Percentiles rank a stretch among this genome's conserved stretches.
phyloP scores from a whole-genome alignment of 768 basidiomycete species.

The Hericium coralloides region DNA sequence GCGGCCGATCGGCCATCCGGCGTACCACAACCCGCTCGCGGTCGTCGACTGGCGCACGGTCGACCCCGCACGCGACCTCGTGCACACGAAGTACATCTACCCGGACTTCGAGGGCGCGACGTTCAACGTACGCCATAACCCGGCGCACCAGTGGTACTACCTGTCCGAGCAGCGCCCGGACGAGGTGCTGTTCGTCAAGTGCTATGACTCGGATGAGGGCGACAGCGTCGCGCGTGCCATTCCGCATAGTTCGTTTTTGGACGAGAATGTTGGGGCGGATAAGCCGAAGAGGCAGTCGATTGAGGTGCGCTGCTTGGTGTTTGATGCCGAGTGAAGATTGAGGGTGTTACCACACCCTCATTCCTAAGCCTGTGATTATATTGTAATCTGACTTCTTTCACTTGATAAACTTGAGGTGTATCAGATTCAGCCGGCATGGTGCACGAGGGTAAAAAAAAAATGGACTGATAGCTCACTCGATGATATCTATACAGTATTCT shows the following conservation, averaged over 20 bases:
- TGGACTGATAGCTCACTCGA: too few species aligned
- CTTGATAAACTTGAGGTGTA: too few species aligned
- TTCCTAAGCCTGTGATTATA: too few species aligned
- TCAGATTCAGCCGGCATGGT: too few species aligned
- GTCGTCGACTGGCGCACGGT: slow-evolving; percentile 32
- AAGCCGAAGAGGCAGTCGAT: slow-evolving; percentile 34
- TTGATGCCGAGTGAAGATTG: slow-evolving; percentile 24
- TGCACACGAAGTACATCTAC: slow-evolving; percentile 30
- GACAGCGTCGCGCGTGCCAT: slow-evolving; percentile 27
- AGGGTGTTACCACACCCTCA: too few species aligned
- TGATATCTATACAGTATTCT: too few species aligned
- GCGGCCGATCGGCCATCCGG: slow-evolving; percentile 33
- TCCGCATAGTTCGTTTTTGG: slow-evolving; percentile 35
- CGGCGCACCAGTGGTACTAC: slow-evolving; percentile 26
- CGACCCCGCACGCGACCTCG: slow-evolving; percentile 28
- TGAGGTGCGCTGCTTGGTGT: slow-evolving; percentile 35
- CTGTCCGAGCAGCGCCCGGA: slow-evolving; percentile 19
- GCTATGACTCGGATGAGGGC: slow-evolving; percentile 30
- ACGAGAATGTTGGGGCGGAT: slow-evolving; percentile 24
- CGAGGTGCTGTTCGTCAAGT: slow-evolving; percentile 25
- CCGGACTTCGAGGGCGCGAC: slow-evolving; percentile 22
- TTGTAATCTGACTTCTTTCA: too few species aligned
- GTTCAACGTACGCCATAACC: slow-evolving; percentile 22
- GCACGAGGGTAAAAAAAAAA: too few species aligned
- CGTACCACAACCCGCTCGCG: slow-evolving; percentile 32